phyloP scores from a whole-genome alignment of 2,329 filamentous ascomycete species.

The Aspergillus terreus region DNA sequence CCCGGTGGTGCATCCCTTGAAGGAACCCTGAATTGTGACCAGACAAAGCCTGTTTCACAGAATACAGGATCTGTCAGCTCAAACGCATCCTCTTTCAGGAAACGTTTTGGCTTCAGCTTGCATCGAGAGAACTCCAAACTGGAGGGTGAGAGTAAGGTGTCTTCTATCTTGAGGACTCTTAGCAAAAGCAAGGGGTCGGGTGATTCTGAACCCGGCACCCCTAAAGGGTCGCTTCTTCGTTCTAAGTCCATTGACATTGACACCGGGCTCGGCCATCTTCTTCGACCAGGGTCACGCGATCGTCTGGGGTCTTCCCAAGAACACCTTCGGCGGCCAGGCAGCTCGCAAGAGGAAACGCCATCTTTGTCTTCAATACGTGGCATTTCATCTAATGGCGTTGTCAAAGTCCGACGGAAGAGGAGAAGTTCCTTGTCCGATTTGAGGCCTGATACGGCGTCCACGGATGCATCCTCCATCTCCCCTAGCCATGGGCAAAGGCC shows the following conservation, averaged over 20 bases:
- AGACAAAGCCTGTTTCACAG: constrained; percentile 57
- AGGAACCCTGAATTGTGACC: constrained; percentile 49
- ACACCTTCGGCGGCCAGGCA: constrained; percentile 41
- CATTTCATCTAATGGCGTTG: constrained; percentile 42
- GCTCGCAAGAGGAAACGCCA: constrained; percentile 45
- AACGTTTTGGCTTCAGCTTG: constrained; percentile 78
- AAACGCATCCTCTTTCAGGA: constrained; percentile 79
- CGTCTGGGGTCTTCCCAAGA: constrained; percentile 50
- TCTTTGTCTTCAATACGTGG: constrained; percentile 51
- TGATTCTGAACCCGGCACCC: constrained; percentile 63
- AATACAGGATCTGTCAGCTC: constrained; percentile 75
- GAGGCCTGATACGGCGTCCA: constrained; percentile 60
- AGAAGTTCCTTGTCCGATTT: constrained; percentile 90
- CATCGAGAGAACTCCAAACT: constrained; percentile 76
- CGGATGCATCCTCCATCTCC: constrained; percentile 46
- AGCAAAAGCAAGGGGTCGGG: constrained; percentile 71
- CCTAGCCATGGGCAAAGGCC: constrained; percentile 35
- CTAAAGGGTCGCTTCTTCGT: constrained; percentile 63
- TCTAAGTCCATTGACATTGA: constrained; percentile 77
- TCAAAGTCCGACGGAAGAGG: constrained; percentile 66
- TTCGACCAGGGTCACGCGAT: constrained; percentile 55
- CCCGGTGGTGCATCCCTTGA: constrained; percentile 44
- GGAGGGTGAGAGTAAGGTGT: constrained; percentile 63
- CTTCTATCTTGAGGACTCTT: constrained; percentile 80
- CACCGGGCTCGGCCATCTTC: constrained; percentile 41